Evolutionary conservation across 441 rosid species (phyloP), one percentile per base, ranked within the genome.

Genomic region (Manihot esculenta): DNA sequence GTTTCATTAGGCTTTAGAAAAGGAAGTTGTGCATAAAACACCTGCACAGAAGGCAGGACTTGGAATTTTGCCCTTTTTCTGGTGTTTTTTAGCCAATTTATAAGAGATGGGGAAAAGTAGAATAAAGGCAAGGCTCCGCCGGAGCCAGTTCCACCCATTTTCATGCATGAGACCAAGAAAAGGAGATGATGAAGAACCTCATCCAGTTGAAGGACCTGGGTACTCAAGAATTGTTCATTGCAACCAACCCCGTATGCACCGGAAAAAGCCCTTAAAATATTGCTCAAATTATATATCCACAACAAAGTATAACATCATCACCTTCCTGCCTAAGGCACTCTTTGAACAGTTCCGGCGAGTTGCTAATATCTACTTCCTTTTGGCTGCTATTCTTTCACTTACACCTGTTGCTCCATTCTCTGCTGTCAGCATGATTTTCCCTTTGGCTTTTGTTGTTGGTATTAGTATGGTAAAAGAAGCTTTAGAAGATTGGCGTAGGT

Each of bases 401-500:
- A 89, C 89, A 64, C 89, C 90, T 6, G 87, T 94, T 38, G 84
- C 99, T 0, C 99, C 99, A 0, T 94, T 92, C 82, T 71, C 93
- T 62, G 84, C 97, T 33, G 78, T 88, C 80, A 94, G 99, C 81
- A 94, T 94, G 99, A 92, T 94, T 71, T 88, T 92, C 35, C 99
- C 99, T 1, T 78, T 94, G 81, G 91, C 86, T 56, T 84, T 94
- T 74, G 99, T 94, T 81, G 94, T 94, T 42, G 99, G 99, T 71
- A 86, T 92, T 66, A 94, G 99, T 80, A 94, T 94, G 97, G 82
- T 85, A 5, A 94, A 94, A 80, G 99, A 94, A 78, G 97, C 90
- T 62, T 81, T 94, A 66, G 99, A 94, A 83, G 99, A 94, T 67
- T 94, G 99, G 99, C 85, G 80, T 38, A 89, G 99, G 86, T 92